Percentiles rank a stretch among this genome's conserved stretches.
These are phyloP conservation scores for Amanita thiersii DNA, from an alignment of 768 basidiomycete genomes.

Conservation along the genomic window DNA sequence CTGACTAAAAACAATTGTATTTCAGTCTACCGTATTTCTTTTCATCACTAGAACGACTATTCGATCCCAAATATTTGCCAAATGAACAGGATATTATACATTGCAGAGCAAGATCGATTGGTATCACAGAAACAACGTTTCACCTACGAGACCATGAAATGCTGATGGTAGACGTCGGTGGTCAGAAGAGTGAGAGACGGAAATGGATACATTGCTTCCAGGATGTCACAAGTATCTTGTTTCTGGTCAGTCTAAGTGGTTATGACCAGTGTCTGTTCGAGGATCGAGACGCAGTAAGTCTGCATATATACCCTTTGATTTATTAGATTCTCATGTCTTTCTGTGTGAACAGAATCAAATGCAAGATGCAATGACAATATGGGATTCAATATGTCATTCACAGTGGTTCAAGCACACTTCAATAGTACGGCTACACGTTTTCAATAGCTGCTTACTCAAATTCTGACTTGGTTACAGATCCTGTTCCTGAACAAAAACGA, in stretches of 20 bases:
- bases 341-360: conserved; percentile 85
- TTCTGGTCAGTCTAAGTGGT: conserved; percentile 85
- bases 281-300: conserved; percentile 79
- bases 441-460: not conserved
- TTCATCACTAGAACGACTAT: conserved; percentile 70
- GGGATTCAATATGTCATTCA: conserved; percentile 97
- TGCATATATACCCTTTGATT: not conserved
- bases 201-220: conserved; percentile 97
- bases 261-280: conserved; percentile 94
- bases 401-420: conserved; percentile 96
- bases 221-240: conserved; percentile 89
- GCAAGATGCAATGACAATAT: conserved; percentile 98
- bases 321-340: not conserved
- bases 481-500: conserved; percentile 96
- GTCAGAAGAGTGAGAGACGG: conserved; percentile 87
- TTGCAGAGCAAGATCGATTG: conserved; percentile 80
- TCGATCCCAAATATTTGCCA: conserved; percentile 63
- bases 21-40: conserved; percentile 73
- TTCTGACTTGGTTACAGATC: conserved; percentile 41
- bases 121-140: conserved; percentile 87
- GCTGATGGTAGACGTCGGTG: conserved; percentile 91
- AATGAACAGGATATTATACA: conserved; percentile 85
- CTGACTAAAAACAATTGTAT: not conserved
- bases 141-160: conserved; percentile 70
- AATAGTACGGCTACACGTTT: conserved; percentile 46